Conservation (phyloP, 1,139 yeast species). For the Pichia sp. region DNA sequence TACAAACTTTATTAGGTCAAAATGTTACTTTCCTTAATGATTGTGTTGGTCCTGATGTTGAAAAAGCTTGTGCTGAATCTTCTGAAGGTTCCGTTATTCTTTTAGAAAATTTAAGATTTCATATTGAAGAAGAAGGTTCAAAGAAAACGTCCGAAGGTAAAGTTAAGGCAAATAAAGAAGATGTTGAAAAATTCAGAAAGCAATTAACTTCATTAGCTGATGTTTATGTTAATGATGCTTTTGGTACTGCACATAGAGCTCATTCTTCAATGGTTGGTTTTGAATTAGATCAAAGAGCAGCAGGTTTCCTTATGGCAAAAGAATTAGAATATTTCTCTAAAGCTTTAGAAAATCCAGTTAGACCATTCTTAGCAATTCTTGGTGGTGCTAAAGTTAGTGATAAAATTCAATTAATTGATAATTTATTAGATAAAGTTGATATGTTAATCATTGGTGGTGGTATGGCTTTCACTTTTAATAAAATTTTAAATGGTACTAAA, state of each 20-base stretch:
- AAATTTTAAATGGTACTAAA: slow-evolving; percentile 73
- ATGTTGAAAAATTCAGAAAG: slow-evolving; percentile 76
- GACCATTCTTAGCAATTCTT: slow-evolving; percentile 95
- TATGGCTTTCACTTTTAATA: slow-evolving; percentile 97
- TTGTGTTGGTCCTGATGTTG: slow-evolving; percentile 85
- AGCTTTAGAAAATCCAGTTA: slow-evolving; percentile 92
- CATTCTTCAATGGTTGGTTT: slow-evolving; percentile 98
- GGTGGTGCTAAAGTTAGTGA: slow-evolving; percentile 99
- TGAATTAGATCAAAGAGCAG: slow-evolving; percentile 87
- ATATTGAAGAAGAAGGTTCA: slow-evolving; percentile 93
- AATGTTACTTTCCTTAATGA: slow-evolving; percentile 74
- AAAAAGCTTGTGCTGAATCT: slow-evolving; percentile 64
- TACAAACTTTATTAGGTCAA: slow-evolving; percentile 63
- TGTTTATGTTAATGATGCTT: slow-evolving; percentile 94
- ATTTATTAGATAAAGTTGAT: slow-evolving; percentile 91
- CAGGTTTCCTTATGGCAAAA: slow-evolving; percentile 96
- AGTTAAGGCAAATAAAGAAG: slow-evolving; percentile 80
- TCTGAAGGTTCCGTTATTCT: slow-evolving; percentile 68
- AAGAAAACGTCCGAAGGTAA: slow-evolving; percentile 81
- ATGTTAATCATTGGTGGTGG: slow-evolving; percentile 95
- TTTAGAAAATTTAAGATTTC: slow-evolving; percentile 94
- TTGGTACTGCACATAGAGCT: slow-evolving; percentile 99
- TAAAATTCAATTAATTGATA: slow-evolving; percentile 95
- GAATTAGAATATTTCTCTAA: slow-evolving; percentile 94
- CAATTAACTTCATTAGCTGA: slow-evolving; percentile 87